phyloP scores from a whole-genome alignment of 805 yeast genomes.

The Cyberlindnera sargentensis region DNA sequence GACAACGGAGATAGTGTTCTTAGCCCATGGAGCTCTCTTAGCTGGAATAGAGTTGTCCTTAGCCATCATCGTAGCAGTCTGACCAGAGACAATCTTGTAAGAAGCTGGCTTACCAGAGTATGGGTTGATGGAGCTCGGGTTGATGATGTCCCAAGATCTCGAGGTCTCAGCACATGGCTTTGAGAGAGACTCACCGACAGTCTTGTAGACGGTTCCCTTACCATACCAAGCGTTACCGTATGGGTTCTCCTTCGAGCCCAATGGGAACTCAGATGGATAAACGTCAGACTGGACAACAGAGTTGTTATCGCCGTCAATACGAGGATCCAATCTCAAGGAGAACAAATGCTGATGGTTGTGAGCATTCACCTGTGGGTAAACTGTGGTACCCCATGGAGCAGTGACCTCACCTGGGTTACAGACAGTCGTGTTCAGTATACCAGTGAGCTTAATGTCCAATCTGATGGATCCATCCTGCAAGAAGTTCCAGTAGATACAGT shows the following conservation, averaged over 20 bases:
- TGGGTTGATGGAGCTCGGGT: conserved; percentile 59
- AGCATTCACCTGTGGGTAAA: conserved; percentile 75
- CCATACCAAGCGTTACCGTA: conserved; percentile 75
- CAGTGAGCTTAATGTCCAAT: conserved; percentile 73
- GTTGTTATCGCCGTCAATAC: conserved; percentile 75
- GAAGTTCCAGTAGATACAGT: conserved; percentile 77
- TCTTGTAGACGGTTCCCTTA: conserved; percentile 58
- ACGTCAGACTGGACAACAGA: conserved; percentile 68
- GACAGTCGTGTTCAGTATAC: conserved; percentile 70
- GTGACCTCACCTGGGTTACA: conserved; percentile 57
- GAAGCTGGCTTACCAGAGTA: conserved; percentile 72
- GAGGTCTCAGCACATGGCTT: conserved; percentile 54
- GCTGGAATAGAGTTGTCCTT: conserved; percentile 66
- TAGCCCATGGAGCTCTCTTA: conserved; percentile 82
- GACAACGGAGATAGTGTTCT: conserved; percentile 56
- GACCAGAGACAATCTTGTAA: conserved; percentile 69
- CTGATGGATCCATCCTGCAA: conserved; percentile 81
- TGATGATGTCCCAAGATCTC: conserved; percentile 73
- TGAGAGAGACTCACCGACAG: conserved; percentile 59
- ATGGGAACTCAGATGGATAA: conserved; percentile 45
- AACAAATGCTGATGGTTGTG: conserved; percentile 85
- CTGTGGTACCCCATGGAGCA: conserved; percentile 76
- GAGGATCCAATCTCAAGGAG: conserved; percentile 70
- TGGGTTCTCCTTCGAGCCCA: conserved; percentile 63
- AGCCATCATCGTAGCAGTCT: conserved; percentile 68